A percentile compares a stretch with the other conserved stretches of the same genome.
Evolutionary conservation across 1,284 basidiomycete species (phyloP).

Genomic region (Polyporus tsugae): DNA sequence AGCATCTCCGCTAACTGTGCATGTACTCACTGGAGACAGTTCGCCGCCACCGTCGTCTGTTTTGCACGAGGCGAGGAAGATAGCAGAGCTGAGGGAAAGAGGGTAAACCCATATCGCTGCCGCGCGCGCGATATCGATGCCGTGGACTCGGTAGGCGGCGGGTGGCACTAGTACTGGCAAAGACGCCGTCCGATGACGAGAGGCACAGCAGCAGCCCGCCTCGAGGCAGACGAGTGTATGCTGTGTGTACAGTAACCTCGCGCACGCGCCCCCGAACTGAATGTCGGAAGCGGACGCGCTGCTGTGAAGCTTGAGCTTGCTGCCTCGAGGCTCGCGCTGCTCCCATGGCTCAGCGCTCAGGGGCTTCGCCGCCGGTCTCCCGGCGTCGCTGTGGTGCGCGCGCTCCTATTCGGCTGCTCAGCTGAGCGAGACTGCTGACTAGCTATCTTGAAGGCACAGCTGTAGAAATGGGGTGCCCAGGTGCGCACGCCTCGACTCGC

Average conservation of each 20-base stretch:
- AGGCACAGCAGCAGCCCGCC: neutral
- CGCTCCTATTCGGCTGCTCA: constrained; percentile 5
- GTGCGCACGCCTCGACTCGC: too few relatives aligned
- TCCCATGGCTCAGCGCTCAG: constrained; percentile 2
- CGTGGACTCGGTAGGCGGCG: too few relatives aligned
- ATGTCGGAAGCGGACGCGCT: neutral
- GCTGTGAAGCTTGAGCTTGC: constrained; percentile 3
- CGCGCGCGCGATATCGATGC: neutral
- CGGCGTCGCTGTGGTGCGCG: neutral
- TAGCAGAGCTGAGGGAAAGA: neutral
- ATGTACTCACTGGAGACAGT: neutral
- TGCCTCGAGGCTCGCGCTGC: constrained; percentile 9
- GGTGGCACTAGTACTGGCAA: neutral
- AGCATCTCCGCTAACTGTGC: neutral
- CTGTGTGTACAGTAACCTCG: neutral
- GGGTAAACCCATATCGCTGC: neutral
- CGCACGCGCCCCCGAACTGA: neutral
- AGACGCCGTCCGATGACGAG: neutral
- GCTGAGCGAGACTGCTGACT: neutral
- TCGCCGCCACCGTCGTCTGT: neutral
- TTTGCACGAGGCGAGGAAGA: neutral
- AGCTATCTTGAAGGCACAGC: neutral
- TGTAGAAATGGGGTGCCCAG: neutral
- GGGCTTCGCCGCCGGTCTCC: neutral
- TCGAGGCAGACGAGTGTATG: neutral